Base-by-base conservation (phyloP, 768 basidiomycete genomes). In the Naganishia vishniacii region DNA sequence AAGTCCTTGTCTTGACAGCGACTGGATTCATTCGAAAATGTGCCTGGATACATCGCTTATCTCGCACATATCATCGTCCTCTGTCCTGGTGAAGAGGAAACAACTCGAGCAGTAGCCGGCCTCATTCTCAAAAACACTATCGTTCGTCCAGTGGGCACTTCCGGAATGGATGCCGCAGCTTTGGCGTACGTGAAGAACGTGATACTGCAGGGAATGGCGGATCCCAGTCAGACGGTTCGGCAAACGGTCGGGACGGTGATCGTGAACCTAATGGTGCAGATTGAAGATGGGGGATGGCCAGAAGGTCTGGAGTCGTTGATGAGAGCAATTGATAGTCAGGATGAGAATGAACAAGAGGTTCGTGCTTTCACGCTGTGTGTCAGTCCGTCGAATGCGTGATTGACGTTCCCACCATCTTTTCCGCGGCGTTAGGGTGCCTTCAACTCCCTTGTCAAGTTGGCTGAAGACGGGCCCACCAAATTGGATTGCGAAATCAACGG, bases 81-180 rank as follows among this genome's bases (percentile, higher is more conserved):
- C 47, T 80, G 89, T 81, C 82, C 86, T 1, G 81, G 84, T 65
- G 91, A 97, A 79, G 88, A 92, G 74, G 91, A 91, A 75, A 87
- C 88, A 53, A 91, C 94, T 76, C 85, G 94, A 59, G 89, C 90
- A 65, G 93, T 97, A 80, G 93, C 94, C 26, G 94, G 94, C 45
- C 89, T 97, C 72, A 82, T 97, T 25, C 85, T 99, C 78, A 99
- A 99, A 85, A 98, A 99, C 79, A 92, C 88, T 68, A 86, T 92
- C 74, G 81, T 91, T 60, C 82, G 81, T 48, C 83, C 85, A 7
- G 87, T 91, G 23, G 81, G 83, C 31, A 80, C 84, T 51, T 89
- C 85, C 73, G 84, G 88, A 68, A 67, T 92, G 6, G 82, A 84
- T 68, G 88, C 89, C 1, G 42, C 61, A n/a, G 73, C 73, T n/a